A percentile compares a stretch with the other conserved stretches of the same genome.
phyloP scores from a whole-genome alignment of 202 grass and related monocot species.

The Carex sylvatica region DNA sequence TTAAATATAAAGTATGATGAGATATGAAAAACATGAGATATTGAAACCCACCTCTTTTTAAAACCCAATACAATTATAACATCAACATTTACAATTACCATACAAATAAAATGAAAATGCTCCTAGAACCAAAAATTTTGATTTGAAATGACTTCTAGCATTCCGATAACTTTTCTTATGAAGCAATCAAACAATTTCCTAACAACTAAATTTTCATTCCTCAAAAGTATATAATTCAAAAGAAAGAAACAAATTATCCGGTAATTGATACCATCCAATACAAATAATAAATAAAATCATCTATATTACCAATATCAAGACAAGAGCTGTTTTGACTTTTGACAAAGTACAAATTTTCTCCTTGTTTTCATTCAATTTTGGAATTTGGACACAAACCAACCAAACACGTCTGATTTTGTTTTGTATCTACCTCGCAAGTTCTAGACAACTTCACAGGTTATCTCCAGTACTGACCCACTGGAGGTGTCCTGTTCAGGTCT shows the following conservation, averaged over 20 bases:
- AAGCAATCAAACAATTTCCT: constrained; percentile 8
- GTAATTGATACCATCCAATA: not conserved
- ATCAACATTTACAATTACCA: not conserved
- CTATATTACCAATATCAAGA: not conserved
- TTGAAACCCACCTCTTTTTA: too few relatives aligned
- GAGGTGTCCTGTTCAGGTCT: not conserved
- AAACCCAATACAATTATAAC: not conserved
- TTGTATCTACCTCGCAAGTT: constrained; percentile 5
- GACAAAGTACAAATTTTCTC: not conserved
- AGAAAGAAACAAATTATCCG: not conserved
- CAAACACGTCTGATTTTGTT: not conserved
- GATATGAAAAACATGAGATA: too few relatives aligned
- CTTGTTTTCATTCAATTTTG: not conserved
- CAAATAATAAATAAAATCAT: not conserved
- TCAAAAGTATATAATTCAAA: not conserved
- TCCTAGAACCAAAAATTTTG: not conserved
- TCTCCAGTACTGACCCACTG: not conserved
- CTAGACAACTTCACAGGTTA: not conserved
- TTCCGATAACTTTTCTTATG: not conserved
- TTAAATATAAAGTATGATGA: too few relatives aligned
- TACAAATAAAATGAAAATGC: not conserved
- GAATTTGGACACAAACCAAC: constrained; percentile 2
- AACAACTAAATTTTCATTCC: not conserved
- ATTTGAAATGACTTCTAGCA: not conserved
- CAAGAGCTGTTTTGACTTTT: constrained; percentile 3